These are phyloP conservation scores for Berkeleyomyces basicola DNA, from an alignment of 2,329 filamentous ascomycete genomes.

Conservation along the genomic window DNA sequence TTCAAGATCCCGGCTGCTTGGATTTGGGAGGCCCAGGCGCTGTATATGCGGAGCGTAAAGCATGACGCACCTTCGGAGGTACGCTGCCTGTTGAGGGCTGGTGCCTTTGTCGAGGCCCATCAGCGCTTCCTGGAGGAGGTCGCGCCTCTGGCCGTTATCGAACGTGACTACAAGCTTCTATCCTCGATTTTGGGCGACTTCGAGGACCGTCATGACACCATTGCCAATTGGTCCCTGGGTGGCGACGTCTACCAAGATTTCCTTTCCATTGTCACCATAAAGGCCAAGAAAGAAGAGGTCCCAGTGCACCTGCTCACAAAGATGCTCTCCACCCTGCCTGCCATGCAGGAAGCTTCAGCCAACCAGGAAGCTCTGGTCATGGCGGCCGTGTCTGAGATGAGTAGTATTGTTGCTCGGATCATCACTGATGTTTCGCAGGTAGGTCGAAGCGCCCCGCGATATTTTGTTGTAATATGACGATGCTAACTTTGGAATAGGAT, in stretches of 20 bases:
- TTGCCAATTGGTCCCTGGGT: conserved; percentile 61
- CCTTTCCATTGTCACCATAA: conserved; percentile 32
- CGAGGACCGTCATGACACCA: conserved; percentile 38
- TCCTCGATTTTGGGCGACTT: conserved; percentile 57
- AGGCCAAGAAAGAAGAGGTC: conserved; percentile 24
- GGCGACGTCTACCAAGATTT: conserved; percentile 62
- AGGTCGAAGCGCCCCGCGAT: conserved; percentile 32
- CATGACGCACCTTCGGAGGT: conserved; percentile 57
- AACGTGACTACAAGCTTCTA: conserved; percentile 58
- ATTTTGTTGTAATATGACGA: conserved; percentile 19
- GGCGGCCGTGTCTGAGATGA: conserved; percentile 72
- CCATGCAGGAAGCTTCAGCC: conserved; percentile 30
- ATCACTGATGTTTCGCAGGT: conserved; percentile 37
- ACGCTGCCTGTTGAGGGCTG: conserved; percentile 61
- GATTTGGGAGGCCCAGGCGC: conserved; percentile 77
- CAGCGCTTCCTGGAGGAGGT: conserved; percentile 65
- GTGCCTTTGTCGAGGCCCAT: conserved; percentile 66
- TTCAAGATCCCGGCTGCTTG: conserved; percentile 58
- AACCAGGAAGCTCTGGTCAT: conserved; percentile 34
- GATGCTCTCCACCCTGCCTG: conserved; percentile 38
- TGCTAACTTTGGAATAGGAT: not conserved
- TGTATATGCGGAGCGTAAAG: conserved; percentile 59
- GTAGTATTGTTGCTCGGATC: conserved; percentile 51
- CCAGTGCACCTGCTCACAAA: conserved; percentile 35
- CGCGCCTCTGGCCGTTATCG: conserved; percentile 66